A percentile compares a stretch with the other conserved stretches of the same genome.
Evolutionary conservation across 2,329 filamentous ascomycete genomes (phyloP).

Genomic region (Xenosphaeropsis pyriputrescens): DNA sequence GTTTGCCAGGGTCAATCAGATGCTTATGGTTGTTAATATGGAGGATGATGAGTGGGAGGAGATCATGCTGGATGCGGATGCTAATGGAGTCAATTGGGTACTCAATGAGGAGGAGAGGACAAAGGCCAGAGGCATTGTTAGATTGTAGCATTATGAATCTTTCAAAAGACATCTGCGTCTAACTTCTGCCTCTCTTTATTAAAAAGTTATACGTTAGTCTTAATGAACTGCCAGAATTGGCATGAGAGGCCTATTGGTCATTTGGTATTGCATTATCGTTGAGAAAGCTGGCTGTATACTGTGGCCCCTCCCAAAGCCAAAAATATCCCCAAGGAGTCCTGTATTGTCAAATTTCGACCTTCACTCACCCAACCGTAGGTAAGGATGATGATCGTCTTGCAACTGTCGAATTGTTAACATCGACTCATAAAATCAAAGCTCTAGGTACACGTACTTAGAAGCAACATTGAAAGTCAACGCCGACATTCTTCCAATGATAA

Average conservation of each 20-base stretch:
- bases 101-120: constrained; percentile 59
- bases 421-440: not conserved
- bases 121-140: constrained; percentile 56
- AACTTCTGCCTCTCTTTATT: no score
- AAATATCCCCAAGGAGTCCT: constrained; percentile 26
- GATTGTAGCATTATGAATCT: no score
- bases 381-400: constrained; percentile 29
- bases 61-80: constrained; percentile 36
- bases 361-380: constrained; percentile 29
- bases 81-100: constrained; percentile 58
- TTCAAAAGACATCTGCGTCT: no score
- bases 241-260: not conserved
- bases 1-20: constrained; percentile 65
- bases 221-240: no score
- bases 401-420: constrained; percentile 19
- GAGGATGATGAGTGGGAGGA: constrained; percentile 94
- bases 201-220: no score
- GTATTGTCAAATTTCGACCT: constrained; percentile 21
- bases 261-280: constrained; percentile 5
- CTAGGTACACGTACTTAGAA: no score
- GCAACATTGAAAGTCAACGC: no score
- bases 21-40: constrained; percentile 82
- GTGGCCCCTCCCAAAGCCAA: constrained; percentile 27
- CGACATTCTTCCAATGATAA: no score
- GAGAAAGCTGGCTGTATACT: constrained; percentile 24